These are phyloP conservation scores for Cutaneotrichosporon sp. DNA, from an alignment of 1,284 basidiomycete species.

Conservation along the genomic window DNA sequence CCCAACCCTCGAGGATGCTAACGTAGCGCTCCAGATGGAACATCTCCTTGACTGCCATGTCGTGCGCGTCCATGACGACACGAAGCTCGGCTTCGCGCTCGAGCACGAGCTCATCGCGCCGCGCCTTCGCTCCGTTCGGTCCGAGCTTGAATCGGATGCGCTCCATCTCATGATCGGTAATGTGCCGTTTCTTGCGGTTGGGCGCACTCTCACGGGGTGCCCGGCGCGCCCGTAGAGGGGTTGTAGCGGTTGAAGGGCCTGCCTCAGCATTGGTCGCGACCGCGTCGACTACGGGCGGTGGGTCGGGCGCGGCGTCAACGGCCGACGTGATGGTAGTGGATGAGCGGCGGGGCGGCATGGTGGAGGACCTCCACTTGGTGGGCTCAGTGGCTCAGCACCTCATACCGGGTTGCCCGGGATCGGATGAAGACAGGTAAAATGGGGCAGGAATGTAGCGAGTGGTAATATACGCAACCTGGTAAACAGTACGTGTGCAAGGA, in stretches of 20 bases:
- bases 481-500: background rate
- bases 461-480: no score
- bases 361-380: constrained; percentile 28
- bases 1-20: constrained; percentile 65
- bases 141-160: constrained; percentile 30
- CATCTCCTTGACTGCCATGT: constrained; percentile 73
- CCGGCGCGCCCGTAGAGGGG: constrained; percentile 3
- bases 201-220: background rate
- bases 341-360: constrained; percentile 5
- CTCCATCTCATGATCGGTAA: constrained; percentile 32
- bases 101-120: constrained; percentile 57
- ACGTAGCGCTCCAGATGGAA: constrained; percentile 81
- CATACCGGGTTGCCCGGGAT: constrained; percentile 4
- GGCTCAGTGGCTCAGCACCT: background rate
- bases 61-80: constrained; percentile 65
- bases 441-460: background rate
- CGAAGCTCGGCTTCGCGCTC: constrained; percentile 64
- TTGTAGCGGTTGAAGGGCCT: background rate
- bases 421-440: background rate
- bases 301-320: background rate
- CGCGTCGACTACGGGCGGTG: background rate
- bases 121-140: constrained; percentile 30
- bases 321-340: background rate
- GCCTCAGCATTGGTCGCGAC: background rate
- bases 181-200: constrained; percentile 13